Evolutionary conservation across 148 eudicot genomes (phyloP).

Genomic region (Amaranthus cruentus): DNA sequence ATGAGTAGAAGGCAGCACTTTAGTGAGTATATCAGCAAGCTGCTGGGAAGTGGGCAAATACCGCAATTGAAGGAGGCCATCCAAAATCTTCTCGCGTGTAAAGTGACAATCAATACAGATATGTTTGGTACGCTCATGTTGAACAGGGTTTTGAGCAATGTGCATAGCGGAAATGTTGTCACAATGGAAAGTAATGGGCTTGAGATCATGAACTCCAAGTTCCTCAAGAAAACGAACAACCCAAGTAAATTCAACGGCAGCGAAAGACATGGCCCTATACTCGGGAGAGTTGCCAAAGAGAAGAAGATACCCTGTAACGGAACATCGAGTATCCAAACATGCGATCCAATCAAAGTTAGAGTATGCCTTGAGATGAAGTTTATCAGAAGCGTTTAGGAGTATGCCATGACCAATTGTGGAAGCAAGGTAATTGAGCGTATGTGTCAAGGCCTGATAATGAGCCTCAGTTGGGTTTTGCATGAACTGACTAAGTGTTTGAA

Average conservation of each 20-base stretch:
- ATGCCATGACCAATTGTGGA: background rate
- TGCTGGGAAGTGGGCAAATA: no score
- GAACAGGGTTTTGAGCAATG: background rate
- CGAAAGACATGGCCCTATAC: no score
- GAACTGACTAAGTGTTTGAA: conserved; percentile 10
- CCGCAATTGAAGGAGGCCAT: no score
- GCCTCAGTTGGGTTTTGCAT: background rate
- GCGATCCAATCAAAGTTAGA: conserved; percentile 5
- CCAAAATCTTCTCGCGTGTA: background rate
- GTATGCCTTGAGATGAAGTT: background rate
- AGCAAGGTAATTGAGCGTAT: background rate
- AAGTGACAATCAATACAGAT: background rate
- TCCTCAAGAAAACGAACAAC: no score
- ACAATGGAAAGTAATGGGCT: no score
- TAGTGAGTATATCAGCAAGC: no score
- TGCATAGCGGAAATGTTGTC: no score
- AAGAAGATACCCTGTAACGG: background rate
- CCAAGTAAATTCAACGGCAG: no score
- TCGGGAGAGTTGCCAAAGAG: no score
- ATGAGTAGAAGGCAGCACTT: no score
- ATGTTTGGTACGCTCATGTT: background rate
- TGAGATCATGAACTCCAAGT: no score
- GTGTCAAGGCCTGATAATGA: background rate
- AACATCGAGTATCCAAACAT: background rate
- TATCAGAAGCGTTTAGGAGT: background rate